Conservation (phyloP, 106 monocot genomes). For the Apostasia ramifera region DNA sequence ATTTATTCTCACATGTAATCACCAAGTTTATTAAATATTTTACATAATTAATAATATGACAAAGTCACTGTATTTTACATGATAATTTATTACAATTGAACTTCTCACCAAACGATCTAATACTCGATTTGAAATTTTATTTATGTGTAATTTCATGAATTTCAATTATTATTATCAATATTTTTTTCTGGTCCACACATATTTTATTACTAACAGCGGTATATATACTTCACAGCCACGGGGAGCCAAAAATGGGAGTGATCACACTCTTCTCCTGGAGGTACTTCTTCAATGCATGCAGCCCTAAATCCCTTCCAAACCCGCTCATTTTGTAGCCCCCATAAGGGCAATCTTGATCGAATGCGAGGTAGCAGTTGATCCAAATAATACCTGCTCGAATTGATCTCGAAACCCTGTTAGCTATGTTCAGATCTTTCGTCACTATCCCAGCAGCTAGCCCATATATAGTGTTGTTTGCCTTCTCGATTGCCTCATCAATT, state of each 20-base stretch:
- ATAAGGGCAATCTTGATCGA: slow-evolving; percentile 20
- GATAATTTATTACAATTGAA: too few relatives aligned
- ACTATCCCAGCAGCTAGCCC: slow-evolving; percentile 27
- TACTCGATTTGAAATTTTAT: too few relatives aligned
- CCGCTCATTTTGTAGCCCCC: slow-evolving; percentile 35
- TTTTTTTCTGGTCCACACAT: too few relatives aligned
- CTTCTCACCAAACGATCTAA: too few relatives aligned
- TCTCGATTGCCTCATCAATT: slow-evolving; percentile 32
- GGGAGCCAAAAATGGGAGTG: slow-evolving; percentile 27
- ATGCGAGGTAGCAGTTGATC: slow-evolving; percentile 26
- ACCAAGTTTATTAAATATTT: too few relatives aligned
- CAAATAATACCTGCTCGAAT: slow-evolving; percentile 18
- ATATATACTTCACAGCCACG: slow-evolving; percentile 17
- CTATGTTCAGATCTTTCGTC: slow-evolving; percentile 22
- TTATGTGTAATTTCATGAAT: too few relatives aligned
- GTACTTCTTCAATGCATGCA: slow-evolving; percentile 20
- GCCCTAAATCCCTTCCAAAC: slow-evolving; percentile 21
- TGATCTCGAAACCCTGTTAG: slow-evolving; percentile 27
- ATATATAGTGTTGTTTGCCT: slow-evolving; percentile 23
- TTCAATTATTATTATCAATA: too few relatives aligned
- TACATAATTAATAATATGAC: too few relatives aligned
- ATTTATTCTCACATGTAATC: too few relatives aligned
- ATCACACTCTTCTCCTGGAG: slow-evolving; percentile 26
- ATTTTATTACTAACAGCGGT: neutral
- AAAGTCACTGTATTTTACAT: too few relatives aligned